These are phyloP conservation scores for Acanthamoeba lenticulata DNA, from an alignment of 208 protist species.

Conservation along the genomic window DNA sequence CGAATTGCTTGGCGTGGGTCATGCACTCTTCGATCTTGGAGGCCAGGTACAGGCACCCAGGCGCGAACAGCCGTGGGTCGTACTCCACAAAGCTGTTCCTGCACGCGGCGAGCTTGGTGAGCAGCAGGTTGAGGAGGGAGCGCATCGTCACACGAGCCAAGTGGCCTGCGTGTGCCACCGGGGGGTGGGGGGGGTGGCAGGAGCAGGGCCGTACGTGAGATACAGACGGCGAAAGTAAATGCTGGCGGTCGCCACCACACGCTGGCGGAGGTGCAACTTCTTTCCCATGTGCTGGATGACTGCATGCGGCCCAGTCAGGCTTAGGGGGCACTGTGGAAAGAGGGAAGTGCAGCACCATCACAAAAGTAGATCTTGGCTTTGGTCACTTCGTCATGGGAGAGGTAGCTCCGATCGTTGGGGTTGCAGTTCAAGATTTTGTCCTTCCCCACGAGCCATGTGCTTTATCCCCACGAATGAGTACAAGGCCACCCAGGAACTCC, in stretches of 20 bases:
- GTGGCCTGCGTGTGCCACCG: too few relatives aligned
- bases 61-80: conserved; percentile 35
- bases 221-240: conserved; percentile 46
- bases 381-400: conserved; percentile 25
- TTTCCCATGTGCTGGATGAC: conserved; percentile 58
- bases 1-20: conserved; percentile 54
- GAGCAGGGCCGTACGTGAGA: neutral
- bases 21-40: conserved; percentile 63
- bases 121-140: neutral
- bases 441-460: neutral
- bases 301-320: neutral
- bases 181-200: neutral
- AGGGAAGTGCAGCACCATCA: neutral
- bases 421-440: conserved; percentile 35
- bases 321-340: neutral
- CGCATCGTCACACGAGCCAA: neutral
- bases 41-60: conserved; percentile 45
- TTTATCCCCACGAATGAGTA: neutral
- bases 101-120: neutral
- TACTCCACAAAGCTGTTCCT: conserved; percentile 62
- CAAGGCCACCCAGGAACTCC: neutral
- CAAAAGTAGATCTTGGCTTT: conserved; percentile 58
- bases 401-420: conserved; percentile 23
- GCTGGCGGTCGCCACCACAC: conserved; percentile 22
- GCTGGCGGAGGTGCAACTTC: conserved; percentile 47